Evolutionary conservation across 108 stramenopile genomes (phyloP).

Genomic region (Fistulifera pelliculosa): DNA sequence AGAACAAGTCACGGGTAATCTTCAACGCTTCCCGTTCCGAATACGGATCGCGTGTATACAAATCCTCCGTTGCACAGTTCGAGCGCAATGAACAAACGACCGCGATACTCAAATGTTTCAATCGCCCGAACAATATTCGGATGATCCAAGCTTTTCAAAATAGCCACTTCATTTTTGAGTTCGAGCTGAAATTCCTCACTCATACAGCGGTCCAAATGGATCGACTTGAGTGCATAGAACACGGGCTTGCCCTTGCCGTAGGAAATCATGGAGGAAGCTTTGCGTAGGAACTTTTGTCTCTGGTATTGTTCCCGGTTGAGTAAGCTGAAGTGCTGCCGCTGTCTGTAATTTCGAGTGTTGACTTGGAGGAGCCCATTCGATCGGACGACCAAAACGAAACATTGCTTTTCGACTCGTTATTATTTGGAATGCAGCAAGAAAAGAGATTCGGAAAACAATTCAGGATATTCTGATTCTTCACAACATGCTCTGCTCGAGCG

Average conservation of each 20-base stretch:
- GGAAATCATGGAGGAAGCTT: too few species aligned
- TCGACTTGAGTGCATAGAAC: slow-evolving; percentile 27
- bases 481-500: slow-evolving; percentile 25
- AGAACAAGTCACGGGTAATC: slow-evolving; percentile 43
- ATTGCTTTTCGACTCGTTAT: neutral
- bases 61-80: slow-evolving; percentile 83
- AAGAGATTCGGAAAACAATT: slow-evolving; percentile 6
- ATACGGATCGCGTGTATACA: slow-evolving; percentile 76
- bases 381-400: too few species aligned
- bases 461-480: slow-evolving; percentile 2
- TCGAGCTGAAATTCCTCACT: slow-evolving; percentile 8
- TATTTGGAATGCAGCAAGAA: slow-evolving; percentile 2
- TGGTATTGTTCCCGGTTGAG: neutral
- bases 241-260: too few species aligned
- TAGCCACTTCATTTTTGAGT: slow-evolving; percentile 21
- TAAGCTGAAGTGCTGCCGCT: neutral
- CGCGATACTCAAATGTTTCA: slow-evolving; percentile 59
- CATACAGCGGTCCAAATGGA: slow-evolving; percentile 1
- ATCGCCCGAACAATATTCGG: slow-evolving; percentile 77
- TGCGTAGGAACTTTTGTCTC: too few species aligned
- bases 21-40: slow-evolving; percentile 58
- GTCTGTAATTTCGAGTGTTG: neutral
- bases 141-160: slow-evolving; percentile 73
- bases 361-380: neutral
- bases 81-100: slow-evolving; percentile 77